A percentile compares a stretch with the other conserved stretches of the same genome.
Evolutionary conservation across 2,329 filamentous ascomycete species (phyloP).

Genomic region (Ophiostoma quercus): DNA sequence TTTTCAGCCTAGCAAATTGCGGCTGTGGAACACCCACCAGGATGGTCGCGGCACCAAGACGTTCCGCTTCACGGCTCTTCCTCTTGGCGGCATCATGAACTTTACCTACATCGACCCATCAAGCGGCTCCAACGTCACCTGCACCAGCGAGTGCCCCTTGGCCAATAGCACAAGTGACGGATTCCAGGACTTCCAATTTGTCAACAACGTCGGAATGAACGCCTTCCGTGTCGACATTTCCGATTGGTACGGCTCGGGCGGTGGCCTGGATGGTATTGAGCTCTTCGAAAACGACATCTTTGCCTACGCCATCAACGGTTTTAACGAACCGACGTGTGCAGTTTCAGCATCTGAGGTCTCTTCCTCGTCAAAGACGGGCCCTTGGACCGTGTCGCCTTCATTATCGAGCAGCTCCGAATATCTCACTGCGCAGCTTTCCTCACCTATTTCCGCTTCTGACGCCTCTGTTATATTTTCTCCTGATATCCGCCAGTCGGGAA

Average conservation of each 20-base stretch:
- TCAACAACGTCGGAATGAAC: conserved; percentile 83
- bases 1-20: conserved; percentile 80
- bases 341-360: conserved; percentile 57
- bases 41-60: conserved; percentile 82
- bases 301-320: conserved; percentile 75
- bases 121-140: conserved; percentile 62
- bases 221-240: conserved; percentile 79
- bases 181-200: conserved; percentile 88
- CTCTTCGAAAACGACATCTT: conserved; percentile 81
- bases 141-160: conserved; percentile 80
- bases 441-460: conserved; percentile 51
- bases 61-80: conserved; percentile 79
- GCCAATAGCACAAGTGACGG: conserved; percentile 59
- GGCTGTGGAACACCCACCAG: conserved; percentile 79
- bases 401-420: conserved; percentile 69
- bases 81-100: conserved; percentile 91
- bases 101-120: conserved; percentile 78
- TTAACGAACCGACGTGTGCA: conserved; percentile 82
- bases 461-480: conserved; percentile 74
- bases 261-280: conserved; percentile 78
- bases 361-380: conserved; percentile 62
- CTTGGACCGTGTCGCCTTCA: conserved; percentile 67
- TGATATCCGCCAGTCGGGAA: conserved; percentile 80
- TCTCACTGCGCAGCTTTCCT: conserved; percentile 60
- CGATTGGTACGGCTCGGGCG: conserved; percentile 80